Conservation (phyloP, 2,329 filamentous ascomycete genomes). For the Apiospora koreana region DNA sequence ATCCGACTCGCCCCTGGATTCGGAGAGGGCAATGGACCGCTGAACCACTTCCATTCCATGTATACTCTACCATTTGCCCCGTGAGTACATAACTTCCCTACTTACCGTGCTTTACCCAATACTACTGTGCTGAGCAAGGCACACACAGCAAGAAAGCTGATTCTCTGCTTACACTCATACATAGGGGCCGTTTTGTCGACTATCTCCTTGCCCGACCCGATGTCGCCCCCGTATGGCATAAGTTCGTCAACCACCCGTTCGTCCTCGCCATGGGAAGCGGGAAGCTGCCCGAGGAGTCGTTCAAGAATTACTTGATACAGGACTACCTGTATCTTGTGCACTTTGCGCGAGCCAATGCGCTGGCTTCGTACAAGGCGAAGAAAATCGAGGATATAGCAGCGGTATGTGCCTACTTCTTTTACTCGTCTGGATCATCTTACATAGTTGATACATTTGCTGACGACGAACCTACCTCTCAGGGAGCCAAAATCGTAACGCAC, state of each 20-base stretch:
- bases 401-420: constrained; percentile 44
- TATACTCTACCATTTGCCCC: constrained; percentile 69
- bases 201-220: constrained; percentile 77
- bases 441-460: neutral
- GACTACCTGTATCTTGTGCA: constrained; percentile 93
- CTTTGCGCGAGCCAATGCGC: constrained; percentile 82
- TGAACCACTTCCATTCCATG: constrained; percentile 78
- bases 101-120: neutral
- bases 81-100: constrained; percentile 36
- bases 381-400: constrained; percentile 71
- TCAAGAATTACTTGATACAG: constrained; percentile 87
- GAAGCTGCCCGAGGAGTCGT: constrained; percentile 71
- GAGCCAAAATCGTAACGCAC: constrained; percentile 71
- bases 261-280: constrained; percentile 76
- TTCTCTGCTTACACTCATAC: neutral
- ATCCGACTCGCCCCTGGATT: constrained; percentile 65
- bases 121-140: no score
- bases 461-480: constrained; percentile 37
- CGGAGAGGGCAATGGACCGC: constrained; percentile 69
- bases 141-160: neutral
- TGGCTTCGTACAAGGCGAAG: constrained; percentile 83
- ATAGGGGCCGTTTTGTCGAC: constrained; percentile 75
- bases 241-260: constrained; percentile 81
- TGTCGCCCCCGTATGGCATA: constrained; percentile 72
- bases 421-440: neutral